Percentiles rank a stretch among this genome's conserved stretches.
These are phyloP conservation scores for Lasiodiplodia sp. DNA, from an alignment of 2,329 filamentous ascomycete genomes.

Conservation along the genomic window DNA sequence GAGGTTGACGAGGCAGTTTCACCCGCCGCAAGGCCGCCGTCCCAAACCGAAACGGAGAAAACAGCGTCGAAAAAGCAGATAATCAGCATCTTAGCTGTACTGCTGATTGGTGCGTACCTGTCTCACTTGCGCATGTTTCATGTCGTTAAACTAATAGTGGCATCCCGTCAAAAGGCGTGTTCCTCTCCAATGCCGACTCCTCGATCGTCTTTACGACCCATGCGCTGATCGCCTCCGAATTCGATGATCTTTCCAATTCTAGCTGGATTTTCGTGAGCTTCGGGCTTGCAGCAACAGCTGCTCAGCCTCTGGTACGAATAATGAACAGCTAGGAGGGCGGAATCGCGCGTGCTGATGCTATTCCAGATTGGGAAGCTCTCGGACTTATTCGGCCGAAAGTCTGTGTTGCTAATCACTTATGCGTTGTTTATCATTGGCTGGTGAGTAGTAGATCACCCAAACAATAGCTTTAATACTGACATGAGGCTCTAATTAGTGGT, in stretches of 20 bases:
- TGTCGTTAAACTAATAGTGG: too few species aligned
- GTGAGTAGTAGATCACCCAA: slow-evolving; percentile 31
- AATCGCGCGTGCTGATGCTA: not conserved
- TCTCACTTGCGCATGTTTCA: too few species aligned
- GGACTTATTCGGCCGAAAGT: slow-evolving; percentile 55
- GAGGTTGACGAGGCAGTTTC: not conserved
- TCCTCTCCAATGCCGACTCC: slow-evolving; percentile 69
- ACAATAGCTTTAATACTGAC: not conserved
- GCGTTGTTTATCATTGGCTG: slow-evolving; percentile 52
- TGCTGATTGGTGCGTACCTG: slow-evolving; percentile 34
- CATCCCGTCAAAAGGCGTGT: slow-evolving; percentile 57
- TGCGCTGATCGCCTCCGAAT: slow-evolving; percentile 58
- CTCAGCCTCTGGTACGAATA: slow-evolving; percentile 44
- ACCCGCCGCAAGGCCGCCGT: not conserved
- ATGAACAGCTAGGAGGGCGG: not conserved
- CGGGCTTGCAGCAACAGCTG: slow-evolving; percentile 51
- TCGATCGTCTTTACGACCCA: slow-evolving; percentile 73
- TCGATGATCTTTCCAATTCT: slow-evolving; percentile 50
- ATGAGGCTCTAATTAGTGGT: not conserved
- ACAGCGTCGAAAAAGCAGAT: slow-evolving; percentile 1
- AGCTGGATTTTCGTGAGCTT: slow-evolving; percentile 56
- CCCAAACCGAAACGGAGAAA: not conserved
- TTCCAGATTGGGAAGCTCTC: slow-evolving; percentile 53
- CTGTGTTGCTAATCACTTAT: slow-evolving; percentile 50
- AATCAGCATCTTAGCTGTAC: slow-evolving; percentile 37